Evolutionary conservation across 768 basidiomycete genomes (phyloP).

Genomic region (Dendrothele bispora): DNA sequence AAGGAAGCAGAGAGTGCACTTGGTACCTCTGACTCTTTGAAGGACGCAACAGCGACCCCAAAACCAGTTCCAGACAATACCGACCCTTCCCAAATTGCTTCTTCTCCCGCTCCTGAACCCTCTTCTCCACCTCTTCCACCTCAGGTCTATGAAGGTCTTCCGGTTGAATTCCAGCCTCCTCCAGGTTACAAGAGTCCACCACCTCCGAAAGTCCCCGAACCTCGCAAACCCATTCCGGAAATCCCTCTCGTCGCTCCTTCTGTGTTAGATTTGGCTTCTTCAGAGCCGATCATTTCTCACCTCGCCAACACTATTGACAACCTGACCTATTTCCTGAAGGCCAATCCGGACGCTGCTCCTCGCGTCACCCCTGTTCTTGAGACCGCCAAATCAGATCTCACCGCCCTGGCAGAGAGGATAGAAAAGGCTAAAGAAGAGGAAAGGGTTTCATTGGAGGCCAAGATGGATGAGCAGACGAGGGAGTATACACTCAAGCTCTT

Average conservation of each 20-base stretch:
- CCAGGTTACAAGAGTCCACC: slow-evolving; percentile 77
- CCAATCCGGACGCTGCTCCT: slow-evolving; percentile 64
- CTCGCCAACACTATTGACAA: slow-evolving; percentile 92
- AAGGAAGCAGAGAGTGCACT: slow-evolving; percentile 74
- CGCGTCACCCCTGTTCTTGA: slow-evolving; percentile 77
- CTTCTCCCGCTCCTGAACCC: not conserved
- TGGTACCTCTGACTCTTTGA: slow-evolving; percentile 28
- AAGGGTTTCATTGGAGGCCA: slow-evolving; percentile 55
- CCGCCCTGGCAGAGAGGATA: slow-evolving; percentile 72
- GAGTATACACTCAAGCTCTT: slow-evolving; percentile 83
- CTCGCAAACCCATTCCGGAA: slow-evolving; percentile 25
- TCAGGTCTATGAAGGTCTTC: slow-evolving; percentile 67
- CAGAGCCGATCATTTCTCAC: slow-evolving; percentile 92
- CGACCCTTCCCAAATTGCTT: slow-evolving; percentile 9
- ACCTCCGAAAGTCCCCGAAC: slow-evolving; percentile 45
- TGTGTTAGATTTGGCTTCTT: slow-evolving; percentile 65
- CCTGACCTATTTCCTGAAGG: slow-evolving; percentile 79
- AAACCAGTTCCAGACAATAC: slow-evolving; percentile 17
- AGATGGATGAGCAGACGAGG: slow-evolving; percentile 78
- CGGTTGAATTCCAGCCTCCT: slow-evolving; percentile 93
- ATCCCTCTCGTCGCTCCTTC: slow-evolving; percentile 83
- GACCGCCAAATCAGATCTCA: slow-evolving; percentile 79
- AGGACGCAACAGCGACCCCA: slow-evolving; percentile 19
- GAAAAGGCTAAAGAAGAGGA: slow-evolving; percentile 82
- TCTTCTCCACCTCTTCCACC: slow-evolving; percentile 14